Evolutionary conservation across 2,329 filamentous ascomycete genomes (phyloP).

Genomic region (Clarireedia paspali): DNA sequence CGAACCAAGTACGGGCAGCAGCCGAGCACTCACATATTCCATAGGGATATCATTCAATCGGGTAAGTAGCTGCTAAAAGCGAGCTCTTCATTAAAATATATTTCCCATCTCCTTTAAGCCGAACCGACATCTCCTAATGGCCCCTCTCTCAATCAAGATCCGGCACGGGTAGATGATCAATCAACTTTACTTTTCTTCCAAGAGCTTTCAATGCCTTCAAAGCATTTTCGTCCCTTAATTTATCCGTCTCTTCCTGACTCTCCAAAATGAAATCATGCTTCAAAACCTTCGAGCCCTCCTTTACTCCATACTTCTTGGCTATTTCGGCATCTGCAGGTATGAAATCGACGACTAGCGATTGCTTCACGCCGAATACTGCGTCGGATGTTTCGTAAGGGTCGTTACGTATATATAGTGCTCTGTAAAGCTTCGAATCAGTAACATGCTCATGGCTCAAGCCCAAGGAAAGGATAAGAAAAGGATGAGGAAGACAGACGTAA

Average conservation of each 20-base stretch:
- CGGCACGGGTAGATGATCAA: slow-evolving; percentile 68
- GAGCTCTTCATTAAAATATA: too few relatives aligned
- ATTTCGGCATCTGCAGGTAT: slow-evolving; percentile 42
- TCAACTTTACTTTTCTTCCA: slow-evolving; percentile 54
- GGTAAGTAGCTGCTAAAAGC: too few relatives aligned
- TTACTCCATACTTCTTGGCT: slow-evolving; percentile 55
- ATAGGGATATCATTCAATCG: too few relatives aligned
- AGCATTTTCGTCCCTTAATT: slow-evolving; percentile 58
- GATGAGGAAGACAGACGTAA: slow-evolving; percentile 55
- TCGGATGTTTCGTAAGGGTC: slow-evolving; percentile 78
- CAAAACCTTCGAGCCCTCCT: slow-evolving; percentile 54
- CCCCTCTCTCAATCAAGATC: slow-evolving; percentile 40
- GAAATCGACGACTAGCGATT: slow-evolving; percentile 62
- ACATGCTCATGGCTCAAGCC: not conserved
- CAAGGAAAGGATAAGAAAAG: not conserved
- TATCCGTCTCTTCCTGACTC: slow-evolving; percentile 57
- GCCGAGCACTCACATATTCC: too few relatives aligned
- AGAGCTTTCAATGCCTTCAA: slow-evolving; percentile 51
- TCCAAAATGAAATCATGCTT: slow-evolving; percentile 72
- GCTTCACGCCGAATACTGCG: slow-evolving; percentile 83
- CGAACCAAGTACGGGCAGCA: too few relatives aligned
- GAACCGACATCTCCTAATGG: not conserved
- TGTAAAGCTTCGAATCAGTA: slow-evolving; percentile 26
- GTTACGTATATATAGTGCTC: slow-evolving; percentile 66
- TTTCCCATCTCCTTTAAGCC: too few relatives aligned